phyloP scores from a whole-genome alignment of 1,284 basidiomycete species.

The Apiotrichum brassicae region DNA sequence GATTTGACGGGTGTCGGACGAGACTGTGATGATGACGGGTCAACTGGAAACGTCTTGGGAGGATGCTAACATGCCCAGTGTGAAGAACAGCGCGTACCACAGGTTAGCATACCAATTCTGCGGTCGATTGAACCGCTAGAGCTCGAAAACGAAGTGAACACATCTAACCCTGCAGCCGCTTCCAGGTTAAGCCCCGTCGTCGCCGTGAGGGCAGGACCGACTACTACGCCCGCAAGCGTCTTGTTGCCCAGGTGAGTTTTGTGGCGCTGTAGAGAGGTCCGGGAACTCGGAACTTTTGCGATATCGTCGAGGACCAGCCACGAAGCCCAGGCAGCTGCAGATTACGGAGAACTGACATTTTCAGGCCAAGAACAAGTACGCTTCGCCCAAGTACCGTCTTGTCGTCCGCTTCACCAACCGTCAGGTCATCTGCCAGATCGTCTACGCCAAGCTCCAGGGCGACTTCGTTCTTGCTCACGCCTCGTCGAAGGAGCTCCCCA shows the following conservation, averaged over 20 bases:
- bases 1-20: too few relatives aligned
- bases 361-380: slow-evolving; percentile 99
- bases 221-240: slow-evolving; percentile 88
- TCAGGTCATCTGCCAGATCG: slow-evolving; percentile 85
- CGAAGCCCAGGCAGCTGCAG: too few relatives aligned
- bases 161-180: slow-evolving; percentile 80
- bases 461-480: slow-evolving; percentile 88
- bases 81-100: neutral
- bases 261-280: too few relatives aligned
- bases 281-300: too few relatives aligned
- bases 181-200: slow-evolving; percentile 94
- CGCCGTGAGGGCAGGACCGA: slow-evolving; percentile 97
- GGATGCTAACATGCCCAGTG: neutral
- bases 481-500: slow-evolving; percentile 83
- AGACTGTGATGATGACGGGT: too few relatives aligned
- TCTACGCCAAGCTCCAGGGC: slow-evolving; percentile 95
- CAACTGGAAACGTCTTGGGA: too few relatives aligned
- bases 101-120: neutral
- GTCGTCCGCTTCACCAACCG: slow-evolving; percentile 97
- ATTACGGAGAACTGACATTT: too few relatives aligned
- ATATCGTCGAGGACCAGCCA: too few relatives aligned
- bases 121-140: neutral
- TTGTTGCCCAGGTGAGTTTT: slow-evolving; percentile 54
- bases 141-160: neutral
- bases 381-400: slow-evolving; percentile 95